Percentiles rank a stretch among this genome's conserved stretches.
Evolutionary conservation across 139 green algal species (phyloP).

Genomic region (Chlamydomonas sp.): DNA sequence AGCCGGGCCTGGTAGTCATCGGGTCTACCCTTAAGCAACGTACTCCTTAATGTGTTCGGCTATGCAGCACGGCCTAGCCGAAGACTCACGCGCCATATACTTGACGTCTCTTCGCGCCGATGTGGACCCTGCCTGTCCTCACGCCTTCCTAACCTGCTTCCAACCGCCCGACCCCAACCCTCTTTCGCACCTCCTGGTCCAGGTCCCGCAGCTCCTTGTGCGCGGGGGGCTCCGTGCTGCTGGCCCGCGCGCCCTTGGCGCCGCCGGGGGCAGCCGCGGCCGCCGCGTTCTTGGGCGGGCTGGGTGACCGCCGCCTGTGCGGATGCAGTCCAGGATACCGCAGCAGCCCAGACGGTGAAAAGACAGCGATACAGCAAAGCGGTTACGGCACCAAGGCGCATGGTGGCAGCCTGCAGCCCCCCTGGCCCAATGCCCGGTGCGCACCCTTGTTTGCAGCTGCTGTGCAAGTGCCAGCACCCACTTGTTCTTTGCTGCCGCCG

Average conservation of each 20-base stretch:
- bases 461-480: not conserved
- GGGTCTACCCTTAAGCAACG: not conserved
- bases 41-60: too few relatives aligned
- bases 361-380: not conserved
- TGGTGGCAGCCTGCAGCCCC: not conserved
- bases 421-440: not conserved
- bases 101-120: not conserved
- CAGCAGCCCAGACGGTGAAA: not conserved
- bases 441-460: too few relatives aligned
- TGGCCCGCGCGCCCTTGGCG: not conserved
- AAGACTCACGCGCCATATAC: not conserved
- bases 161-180: not conserved
- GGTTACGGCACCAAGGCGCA: not conserved
- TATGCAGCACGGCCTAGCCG: too few relatives aligned
- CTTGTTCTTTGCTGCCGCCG: not conserved
- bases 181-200: conserved; percentile 35
- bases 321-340: not conserved
- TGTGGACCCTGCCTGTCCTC: not conserved
- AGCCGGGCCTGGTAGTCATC: not conserved
- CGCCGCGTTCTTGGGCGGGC: not conserved
- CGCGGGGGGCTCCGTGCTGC: not conserved
- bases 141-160: not conserved
- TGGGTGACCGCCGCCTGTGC: conserved; percentile 6
- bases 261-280: not conserved
- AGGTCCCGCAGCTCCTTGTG: conserved; percentile 34